Base-by-base conservation (phyloP, 345 rosid genomes). In the Boechera divaricarpa region DNA sequence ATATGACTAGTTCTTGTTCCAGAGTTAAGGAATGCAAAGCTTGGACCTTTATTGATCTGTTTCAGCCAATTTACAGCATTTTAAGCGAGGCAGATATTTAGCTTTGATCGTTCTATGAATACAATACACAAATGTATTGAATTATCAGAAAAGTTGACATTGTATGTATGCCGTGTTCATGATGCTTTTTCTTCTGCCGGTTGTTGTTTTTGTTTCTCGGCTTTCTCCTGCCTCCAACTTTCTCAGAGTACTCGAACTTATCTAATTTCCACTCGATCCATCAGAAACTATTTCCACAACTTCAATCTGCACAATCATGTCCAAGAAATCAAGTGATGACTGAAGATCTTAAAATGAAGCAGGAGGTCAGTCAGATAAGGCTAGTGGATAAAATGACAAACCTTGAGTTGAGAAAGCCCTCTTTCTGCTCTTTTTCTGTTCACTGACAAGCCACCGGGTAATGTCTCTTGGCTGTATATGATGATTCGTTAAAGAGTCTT, bases 371-470 rank as follows among this genome's bases (percentile, higher is more conserved):
- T 12, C 1, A 12, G n/a, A 61, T 38, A 32, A 55, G 47, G 29
- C 5, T 58, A 42, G 7, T 57, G 16, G 63, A 13, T 21, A 33
- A 7, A 33, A 38, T 24, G 71, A 73, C 83, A 26, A 81, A 94
- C 97, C 98, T 88, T 89, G 36, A 92, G 86, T 76, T 84, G 87
- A 0, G 92, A 82, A 52, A 92, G 89, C 7, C 87, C 88, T 69
- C 81, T 82, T 4, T 88, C 98, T 9, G 85, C 87, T 83, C 97
- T 87, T 80, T 88, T 90, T 80, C 81, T 86, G 53, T 92, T 94
- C 26, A 92, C 97, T 0, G 98, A 89, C 42, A 92, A 59, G 41
- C 95, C 98, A 59, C 98, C 98, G 0, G 92, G 89, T 70, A 94
- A 64, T 0, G 97, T 94, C 91, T 92, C 98, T 74, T 89, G 88